Percentiles rank a stretch among this genome's conserved stretches.
Conservation (phyloP, 2,329 filamentous ascomycete species). For the Aspergillus sp. region DNA sequence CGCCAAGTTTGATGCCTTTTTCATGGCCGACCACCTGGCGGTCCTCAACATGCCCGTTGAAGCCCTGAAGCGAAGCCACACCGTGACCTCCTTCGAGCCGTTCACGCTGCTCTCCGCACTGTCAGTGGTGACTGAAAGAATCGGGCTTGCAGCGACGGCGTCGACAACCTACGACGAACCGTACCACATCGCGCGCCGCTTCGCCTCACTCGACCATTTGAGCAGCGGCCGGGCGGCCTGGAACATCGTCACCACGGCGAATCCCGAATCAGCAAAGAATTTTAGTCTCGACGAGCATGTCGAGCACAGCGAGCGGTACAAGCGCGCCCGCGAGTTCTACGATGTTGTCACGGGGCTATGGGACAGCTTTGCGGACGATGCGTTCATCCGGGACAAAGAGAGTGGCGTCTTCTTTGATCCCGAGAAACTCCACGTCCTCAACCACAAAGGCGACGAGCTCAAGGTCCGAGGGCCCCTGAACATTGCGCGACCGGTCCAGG, state of each 20-base stretch:
- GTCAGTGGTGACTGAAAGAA: constrained; percentile 49
- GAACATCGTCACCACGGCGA: constrained; percentile 56
- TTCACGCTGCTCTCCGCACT: constrained; percentile 54
- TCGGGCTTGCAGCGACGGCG: constrained; percentile 53
- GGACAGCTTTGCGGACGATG: constrained; percentile 58
- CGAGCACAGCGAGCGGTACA: constrained; percentile 51
- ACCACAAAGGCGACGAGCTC: constrained; percentile 51
- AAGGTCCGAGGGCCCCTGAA: constrained; percentile 51
- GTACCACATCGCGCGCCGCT: constrained; percentile 54
- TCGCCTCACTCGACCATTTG: constrained; percentile 53
- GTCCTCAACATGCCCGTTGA: constrained; percentile 59
- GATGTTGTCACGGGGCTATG: constrained; percentile 54
- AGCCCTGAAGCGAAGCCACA: constrained; percentile 57
- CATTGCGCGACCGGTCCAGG: constrained; percentile 54
- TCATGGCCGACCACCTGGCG: constrained; percentile 57
- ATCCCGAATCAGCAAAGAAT: constrained; percentile 54
- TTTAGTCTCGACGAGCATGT: constrained; percentile 53
- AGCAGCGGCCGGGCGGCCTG: constrained; percentile 52
- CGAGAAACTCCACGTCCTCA: constrained; percentile 51
- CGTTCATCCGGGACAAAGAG: constrained; percentile 50
- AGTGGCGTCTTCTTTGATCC: constrained; percentile 53
- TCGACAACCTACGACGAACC: constrained; percentile 55
- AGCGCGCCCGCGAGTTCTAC: constrained; percentile 53
- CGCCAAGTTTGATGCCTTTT: constrained; percentile 58
- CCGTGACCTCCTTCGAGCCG: constrained; percentile 58